Conservation (phyloP, 805 yeast species). For the Blastobotrys chiropterorum region DNA sequence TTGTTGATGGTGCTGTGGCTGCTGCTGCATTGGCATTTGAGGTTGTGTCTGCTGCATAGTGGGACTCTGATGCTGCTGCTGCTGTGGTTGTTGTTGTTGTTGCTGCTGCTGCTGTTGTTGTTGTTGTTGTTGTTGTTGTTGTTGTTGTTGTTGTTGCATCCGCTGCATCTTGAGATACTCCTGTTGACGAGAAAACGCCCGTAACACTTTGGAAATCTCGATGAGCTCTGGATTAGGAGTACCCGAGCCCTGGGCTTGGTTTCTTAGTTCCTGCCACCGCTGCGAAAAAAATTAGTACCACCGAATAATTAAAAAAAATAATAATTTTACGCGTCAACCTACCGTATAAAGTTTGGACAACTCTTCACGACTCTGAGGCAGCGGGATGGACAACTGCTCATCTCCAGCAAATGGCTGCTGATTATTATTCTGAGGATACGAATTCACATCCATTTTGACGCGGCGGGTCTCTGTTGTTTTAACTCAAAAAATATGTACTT, state of each 20-base stretch:
- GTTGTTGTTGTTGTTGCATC: slow-evolving; percentile 17
- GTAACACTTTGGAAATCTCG: slow-evolving; percentile 47
- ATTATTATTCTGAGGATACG: not conserved
- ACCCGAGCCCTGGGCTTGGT: slow-evolving; percentile 44
- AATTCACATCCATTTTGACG: not conserved
- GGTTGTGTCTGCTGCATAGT: not conserved
- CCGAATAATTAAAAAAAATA: not conserved
- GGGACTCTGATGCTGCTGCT: not conserved
- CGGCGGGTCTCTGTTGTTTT: not conserved
- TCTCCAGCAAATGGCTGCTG: not conserved
- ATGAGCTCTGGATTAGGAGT: slow-evolving; percentile 53
- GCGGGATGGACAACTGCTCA: not conserved
- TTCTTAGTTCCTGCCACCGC: slow-evolving; percentile 55
- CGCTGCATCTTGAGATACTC: slow-evolving; percentile 15
- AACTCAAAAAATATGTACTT: not conserved
- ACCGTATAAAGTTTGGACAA: slow-evolving; percentile 2
- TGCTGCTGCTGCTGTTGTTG: slow-evolving; percentile 15
- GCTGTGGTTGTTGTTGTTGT: slow-evolving; percentile 4
- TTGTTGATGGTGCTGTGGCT: not conserved
- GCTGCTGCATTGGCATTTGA: not conserved
- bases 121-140: slow-evolving; percentile 15
- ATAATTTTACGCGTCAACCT: slow-evolving; percentile 1
- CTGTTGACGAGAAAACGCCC: slow-evolving; percentile 33
- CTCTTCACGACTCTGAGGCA: slow-evolving; percentile 6
- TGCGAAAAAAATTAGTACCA: slow-evolving; percentile 12